These are phyloP conservation scores for Fallopia convolvulus DNA, from an alignment of 148 eudicot species.

Conservation along the genomic window DNA sequence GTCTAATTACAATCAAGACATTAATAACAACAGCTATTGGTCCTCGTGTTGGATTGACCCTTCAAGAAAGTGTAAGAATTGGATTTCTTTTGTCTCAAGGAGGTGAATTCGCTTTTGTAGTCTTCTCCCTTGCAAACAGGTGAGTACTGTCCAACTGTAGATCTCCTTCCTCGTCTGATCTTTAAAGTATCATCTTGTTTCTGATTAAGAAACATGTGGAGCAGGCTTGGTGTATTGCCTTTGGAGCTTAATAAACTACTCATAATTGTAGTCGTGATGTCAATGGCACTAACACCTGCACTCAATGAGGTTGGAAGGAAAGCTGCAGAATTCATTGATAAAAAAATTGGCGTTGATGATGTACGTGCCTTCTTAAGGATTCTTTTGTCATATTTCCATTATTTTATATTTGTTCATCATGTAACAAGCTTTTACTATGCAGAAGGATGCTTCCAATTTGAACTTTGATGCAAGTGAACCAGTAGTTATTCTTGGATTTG, in stretches of 20 bases:
- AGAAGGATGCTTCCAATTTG: slow-evolving; percentile 45
- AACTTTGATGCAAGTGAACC: slow-evolving; percentile 80
- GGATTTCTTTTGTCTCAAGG: slow-evolving; percentile 97
- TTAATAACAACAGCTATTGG: slow-evolving; percentile 82
- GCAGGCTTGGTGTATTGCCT: slow-evolving; percentile 94
- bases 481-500: slow-evolving; percentile 93
- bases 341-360: slow-evolving; percentile 42
- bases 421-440: slow-evolving; percentile 15
- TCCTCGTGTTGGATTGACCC: slow-evolving; percentile 87
- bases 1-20: slow-evolving; percentile 86
- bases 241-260: slow-evolving; percentile 97
- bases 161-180: background rate
- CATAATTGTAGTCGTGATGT: slow-evolving; percentile 91
- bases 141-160: slow-evolving; percentile 16
- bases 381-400: background rate
- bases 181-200: slow-evolving; percentile 5
- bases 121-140: slow-evolving; percentile 94
- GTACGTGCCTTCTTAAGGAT: slow-evolving; percentile 32
- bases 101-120: slow-evolving; percentile 96
- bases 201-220: slow-evolving; percentile 16
- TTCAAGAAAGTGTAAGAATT: slow-evolving; percentile 86
- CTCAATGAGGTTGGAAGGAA: slow-evolving; percentile 87
- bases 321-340: slow-evolving; percentile 75
- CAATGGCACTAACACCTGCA: slow-evolving; percentile 90
- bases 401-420: background rate